phyloP scores from a whole-genome alignment of 805 yeast species.

The Lipomyces lipofer region DNA sequence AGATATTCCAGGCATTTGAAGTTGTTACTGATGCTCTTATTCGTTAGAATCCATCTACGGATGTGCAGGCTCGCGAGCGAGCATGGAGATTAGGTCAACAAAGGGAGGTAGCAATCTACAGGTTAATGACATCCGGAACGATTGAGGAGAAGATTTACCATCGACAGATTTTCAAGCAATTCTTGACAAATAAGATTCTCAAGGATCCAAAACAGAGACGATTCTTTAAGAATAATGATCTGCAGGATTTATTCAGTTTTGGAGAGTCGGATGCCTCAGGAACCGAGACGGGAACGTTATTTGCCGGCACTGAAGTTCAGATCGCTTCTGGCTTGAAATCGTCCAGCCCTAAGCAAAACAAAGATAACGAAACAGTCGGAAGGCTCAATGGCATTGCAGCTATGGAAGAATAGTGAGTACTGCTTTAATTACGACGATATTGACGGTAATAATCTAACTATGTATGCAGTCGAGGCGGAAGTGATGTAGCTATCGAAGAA shows the following conservation, averaged over 20 bases:
- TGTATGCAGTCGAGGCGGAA: constrained; percentile 11
- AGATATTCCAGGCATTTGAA: no score
- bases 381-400: constrained; percentile 72
- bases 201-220: constrained; percentile 94
- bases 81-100: constrained; percentile 98
- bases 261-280: constrained; percentile 71
- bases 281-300: constrained; percentile 67
- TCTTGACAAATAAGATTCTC: constrained; percentile 85
- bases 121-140: constrained; percentile 91
- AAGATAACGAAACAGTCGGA: constrained; percentile 63
- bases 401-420: constrained; percentile 60
- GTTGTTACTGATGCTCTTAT: neutral
- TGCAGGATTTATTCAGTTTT: constrained; percentile 83
- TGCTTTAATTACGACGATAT: constrained; percentile 34
- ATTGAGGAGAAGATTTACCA: constrained; percentile 97
- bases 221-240: constrained; percentile 87
- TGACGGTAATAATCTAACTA: neutral
- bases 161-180: constrained; percentile 93
- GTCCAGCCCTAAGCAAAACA: constrained; percentile 36
- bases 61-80: constrained; percentile 92
- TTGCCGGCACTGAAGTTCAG: constrained; percentile 50
- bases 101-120: constrained; percentile 83
- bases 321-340: constrained; percentile 36
- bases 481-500: constrained; percentile 12
- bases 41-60: constrained; percentile 80